These are phyloP conservation scores for Talaromyces stipitatus DNA, from an alignment of 495 filamentous ascomycete genomes.

Conservation along the genomic window DNA sequence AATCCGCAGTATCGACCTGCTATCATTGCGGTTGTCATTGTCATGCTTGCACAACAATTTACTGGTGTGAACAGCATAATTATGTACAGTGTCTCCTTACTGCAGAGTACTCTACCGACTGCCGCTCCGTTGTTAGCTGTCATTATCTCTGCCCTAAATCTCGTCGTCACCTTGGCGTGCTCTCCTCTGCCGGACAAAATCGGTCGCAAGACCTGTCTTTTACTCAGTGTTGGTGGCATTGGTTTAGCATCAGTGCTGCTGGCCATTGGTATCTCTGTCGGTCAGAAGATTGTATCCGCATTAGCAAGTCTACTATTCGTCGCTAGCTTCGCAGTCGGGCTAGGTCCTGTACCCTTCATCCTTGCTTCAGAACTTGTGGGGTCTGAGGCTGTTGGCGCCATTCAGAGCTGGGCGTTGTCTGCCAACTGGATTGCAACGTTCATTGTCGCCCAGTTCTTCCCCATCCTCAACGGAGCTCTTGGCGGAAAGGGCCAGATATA, in stretches of 20 bases:
- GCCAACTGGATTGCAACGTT: constrained; percentile 92
- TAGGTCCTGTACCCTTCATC: constrained; percentile 93
- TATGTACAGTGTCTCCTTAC: constrained; percentile 92
- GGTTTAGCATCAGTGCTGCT: constrained; percentile 65
- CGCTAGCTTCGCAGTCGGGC: constrained; percentile 77
- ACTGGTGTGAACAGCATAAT: constrained; percentile 93
- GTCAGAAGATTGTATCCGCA: constrained; percentile 65
- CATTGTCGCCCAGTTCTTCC: constrained; percentile 88
- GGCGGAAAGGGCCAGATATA: constrained; percentile 76
- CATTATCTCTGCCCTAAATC: constrained; percentile 75
- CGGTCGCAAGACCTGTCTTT: constrained; percentile 74
- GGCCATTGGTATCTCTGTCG: constrained; percentile 64
- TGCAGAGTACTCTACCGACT: constrained; percentile 67
- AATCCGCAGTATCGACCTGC: constrained; percentile 65
- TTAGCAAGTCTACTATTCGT: constrained; percentile 80
- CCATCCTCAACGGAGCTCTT: constrained; percentile 66
- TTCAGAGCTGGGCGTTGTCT: constrained; percentile 75
- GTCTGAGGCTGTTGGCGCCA: constrained; percentile 79
- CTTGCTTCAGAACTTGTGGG: constrained; percentile 83
- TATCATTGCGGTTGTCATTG: constrained; percentile 74
- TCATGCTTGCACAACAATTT: constrained; percentile 91
- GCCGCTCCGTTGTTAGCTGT: constrained; percentile 76
- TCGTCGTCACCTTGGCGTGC: constrained; percentile 69
- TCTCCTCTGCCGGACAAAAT: constrained; percentile 81
- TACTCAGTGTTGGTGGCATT: constrained; percentile 77